Evolutionary conservation across 306 rosid species (phyloP), one percentile per base, ranked within the genome.

Genomic region (Aeschynomene evenia): DNA sequence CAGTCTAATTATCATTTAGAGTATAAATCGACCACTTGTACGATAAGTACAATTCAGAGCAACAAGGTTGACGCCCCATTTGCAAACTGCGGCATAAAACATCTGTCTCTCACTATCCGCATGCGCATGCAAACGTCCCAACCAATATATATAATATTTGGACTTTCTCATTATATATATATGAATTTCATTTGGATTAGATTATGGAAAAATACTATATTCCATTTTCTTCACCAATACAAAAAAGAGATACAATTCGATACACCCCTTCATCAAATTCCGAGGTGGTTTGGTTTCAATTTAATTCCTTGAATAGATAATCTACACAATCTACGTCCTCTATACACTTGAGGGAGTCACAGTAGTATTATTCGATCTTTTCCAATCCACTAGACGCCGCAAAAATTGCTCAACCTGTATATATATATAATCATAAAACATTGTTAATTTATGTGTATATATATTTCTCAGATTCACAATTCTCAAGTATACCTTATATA

Each of bases 321-420:
- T 66, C 71, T 54, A 14, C 6, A 53, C 5, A 63, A 34, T 75
- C 71, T 77, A 66, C 70, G 43, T 23, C 55, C 55, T 63, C 72
- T 54, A 57, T 34, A 46, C 53, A 54, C 59, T 59, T 26, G 66
- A 21, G 55, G 71, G 80, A 28, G 49, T 12, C 78, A 72, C 67
- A 4, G 3, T 4, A 11, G 4, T 36, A 40, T 1, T 63, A 54
- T 56, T 74, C 5, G 24, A 71, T 68, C 80, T 81, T 77, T 92
- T 85, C 89, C 96, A 90, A 16, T 84, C 86, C 82, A 88, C 95
- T 68, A 90, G 70, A 37, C 83, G 86, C 83, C 89, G 67, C 85
- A 94, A 83, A 76, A 94, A 94, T 64, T 82, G 81, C 80, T 87
- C 85, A 11, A 94, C 98, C 97, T 91, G 76, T 52, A 56, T 76